Conservation (phyloP, 1,139 yeast species). For the Magnusiomyces ingens region DNA sequence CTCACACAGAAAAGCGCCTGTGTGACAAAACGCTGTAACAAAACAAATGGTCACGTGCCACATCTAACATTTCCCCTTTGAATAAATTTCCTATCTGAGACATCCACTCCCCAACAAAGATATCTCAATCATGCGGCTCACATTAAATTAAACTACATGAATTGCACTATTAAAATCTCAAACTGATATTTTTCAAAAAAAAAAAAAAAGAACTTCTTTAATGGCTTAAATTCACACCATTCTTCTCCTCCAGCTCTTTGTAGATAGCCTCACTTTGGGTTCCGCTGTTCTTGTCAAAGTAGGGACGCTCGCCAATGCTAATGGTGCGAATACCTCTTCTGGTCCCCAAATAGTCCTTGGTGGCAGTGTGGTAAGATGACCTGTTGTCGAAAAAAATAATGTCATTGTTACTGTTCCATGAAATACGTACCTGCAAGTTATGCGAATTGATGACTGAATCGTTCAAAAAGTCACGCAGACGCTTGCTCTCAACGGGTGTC, state of each 20-base stretch:
- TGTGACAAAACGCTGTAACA: no score
- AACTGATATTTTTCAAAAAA: no score
- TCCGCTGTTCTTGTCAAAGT: background rate
- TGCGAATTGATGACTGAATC: constrained; percentile 46
- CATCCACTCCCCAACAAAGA: no score
- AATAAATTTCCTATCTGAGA: no score
- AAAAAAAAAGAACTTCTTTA: no score
- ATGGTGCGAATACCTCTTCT: background rate
- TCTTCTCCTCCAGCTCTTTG: background rate
- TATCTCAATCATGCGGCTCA: no score
- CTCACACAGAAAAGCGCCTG: no score
- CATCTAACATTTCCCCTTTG: no score
- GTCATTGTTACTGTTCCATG: constrained; percentile 48
- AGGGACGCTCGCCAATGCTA: background rate
- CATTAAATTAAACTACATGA: no score
- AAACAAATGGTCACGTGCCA: no score
- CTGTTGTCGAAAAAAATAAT: constrained; percentile 74
- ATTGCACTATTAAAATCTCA: no score
- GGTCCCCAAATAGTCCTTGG: constrained; percentile 9
- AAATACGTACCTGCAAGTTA: constrained; percentile 51
- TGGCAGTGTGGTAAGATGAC: constrained; percentile 54
- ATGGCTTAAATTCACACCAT: background rate
- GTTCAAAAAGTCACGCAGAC: constrained; percentile 47
- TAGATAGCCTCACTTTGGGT: background rate
- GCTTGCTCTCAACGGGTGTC: constrained; percentile 58